Evolutionary conservation across 208 protist genomes (phyloP), one percentile per base, ranked within the genome.

Genomic region (Acanthamoeba healyi): DNA sequence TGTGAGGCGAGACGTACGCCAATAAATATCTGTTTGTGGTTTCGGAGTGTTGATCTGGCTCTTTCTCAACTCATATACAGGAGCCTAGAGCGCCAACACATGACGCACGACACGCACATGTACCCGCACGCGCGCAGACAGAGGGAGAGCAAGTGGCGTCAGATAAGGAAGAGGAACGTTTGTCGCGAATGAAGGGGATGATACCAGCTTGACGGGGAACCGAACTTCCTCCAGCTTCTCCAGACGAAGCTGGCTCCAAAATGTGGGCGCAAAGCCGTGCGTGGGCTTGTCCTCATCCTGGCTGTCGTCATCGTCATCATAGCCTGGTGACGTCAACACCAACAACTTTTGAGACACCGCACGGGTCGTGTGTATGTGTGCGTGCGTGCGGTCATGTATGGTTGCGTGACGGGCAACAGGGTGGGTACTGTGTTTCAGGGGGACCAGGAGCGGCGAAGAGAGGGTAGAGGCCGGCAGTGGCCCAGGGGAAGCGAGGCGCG

Each of bases 181-280:
- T 26, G 54, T 6, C 10, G 54, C 6, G 54, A 24, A 56, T 15
- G 15, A 7, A 7, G 0, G 17, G 26, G 29, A 36, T 32, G n/a
- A n/a, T 38, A 86, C 77, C 42, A 86, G 77, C 32, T 86, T 86
- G 42, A 58, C 32, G 40, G 77, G 77, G 29, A 86, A 86, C 6
- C 46, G 17, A 29, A 6, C 44, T 40, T 86, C 77, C 46, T 86
- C 77, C 2, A 86, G 34, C 77, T 61, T 86, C 12, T n/a, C n/a
- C 26, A 86, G n/a, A 15, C 15, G 77, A 9, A 86, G 77, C 77
- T 86, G 77, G 77, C 77, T 86, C 77, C 77, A 86, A 26, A 86
- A 86, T 10, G 77, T 86, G 77, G 77, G 77, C 24, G 77, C 44
- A 2, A 86, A 26, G 14, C 77, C 77, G 15, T 86, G 46, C 12